A percentile compares a stretch with the other conserved stretches of the same genome.
phyloP scores from a whole-genome alignment of 805 yeast genomes.

The Kazachstania kunashirensis region DNA sequence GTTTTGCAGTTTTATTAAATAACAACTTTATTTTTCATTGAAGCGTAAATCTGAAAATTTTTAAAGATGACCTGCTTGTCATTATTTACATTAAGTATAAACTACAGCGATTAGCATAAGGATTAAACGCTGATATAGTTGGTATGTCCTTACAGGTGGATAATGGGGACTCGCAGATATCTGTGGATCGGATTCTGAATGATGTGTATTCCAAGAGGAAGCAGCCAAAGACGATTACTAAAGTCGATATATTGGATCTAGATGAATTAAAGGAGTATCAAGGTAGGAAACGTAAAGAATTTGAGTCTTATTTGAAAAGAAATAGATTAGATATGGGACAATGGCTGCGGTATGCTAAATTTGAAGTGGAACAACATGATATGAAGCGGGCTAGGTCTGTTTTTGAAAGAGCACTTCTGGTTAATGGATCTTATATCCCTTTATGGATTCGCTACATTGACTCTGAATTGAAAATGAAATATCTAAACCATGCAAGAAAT shows the following conservation, averaged over 20 bases:
- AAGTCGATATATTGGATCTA: slow-evolving; percentile 50
- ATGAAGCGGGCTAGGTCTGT: slow-evolving; percentile 72
- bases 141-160: too few relatives aligned
- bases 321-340: slow-evolving; percentile 75
- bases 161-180: too few relatives aligned
- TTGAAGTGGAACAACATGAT: slow-evolving; percentile 78
- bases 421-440: slow-evolving; percentile 65
- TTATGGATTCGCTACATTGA: slow-evolving; percentile 81
- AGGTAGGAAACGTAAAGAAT: slow-evolving; percentile 67
- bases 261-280: slow-evolving; percentile 76
- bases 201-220: slow-evolving; percentile 44
- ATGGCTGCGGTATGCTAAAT: slow-evolving; percentile 86
- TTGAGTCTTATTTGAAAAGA: slow-evolving; percentile 76
- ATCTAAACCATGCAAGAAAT: slow-evolving; percentile 83
- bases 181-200: slow-evolving; percentile 53
- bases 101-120: too few relatives aligned
- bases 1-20: too few relatives aligned
- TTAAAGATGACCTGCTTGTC: too few relatives aligned
- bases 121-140: too few relatives aligned
- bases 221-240: slow-evolving; percentile 27
- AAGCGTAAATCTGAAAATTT: too few relatives aligned
- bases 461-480: slow-evolving; percentile 59
- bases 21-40: too few relatives aligned
- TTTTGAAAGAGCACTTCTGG: slow-evolving; percentile 77
- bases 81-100: too few relatives aligned